A percentile compares a stretch with the other conserved stretches of the same genome.
These are phyloP conservation scores for Ganoderma resinaceum DNA, from an alignment of 1,284 basidiomycete genomes.

Conservation along the genomic window DNA sequence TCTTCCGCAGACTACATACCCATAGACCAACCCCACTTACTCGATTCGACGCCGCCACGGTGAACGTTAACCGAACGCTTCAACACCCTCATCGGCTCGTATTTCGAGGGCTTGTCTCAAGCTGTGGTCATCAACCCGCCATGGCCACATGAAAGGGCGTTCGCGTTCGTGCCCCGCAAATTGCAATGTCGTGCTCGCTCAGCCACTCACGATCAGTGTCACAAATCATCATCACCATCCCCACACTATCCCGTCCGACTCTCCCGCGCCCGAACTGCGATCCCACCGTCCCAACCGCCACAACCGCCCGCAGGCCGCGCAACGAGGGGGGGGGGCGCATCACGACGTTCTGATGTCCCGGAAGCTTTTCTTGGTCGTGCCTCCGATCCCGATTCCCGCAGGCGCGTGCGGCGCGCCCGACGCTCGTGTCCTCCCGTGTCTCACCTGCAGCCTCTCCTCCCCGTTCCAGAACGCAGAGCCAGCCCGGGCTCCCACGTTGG, in stretches of 20 bases:
- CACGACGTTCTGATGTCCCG: not conserved
- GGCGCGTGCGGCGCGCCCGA: not conserved
- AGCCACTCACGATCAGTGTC: too few species aligned
- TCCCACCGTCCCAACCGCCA: not conserved
- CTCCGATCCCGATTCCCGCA: conserved; percentile 2
- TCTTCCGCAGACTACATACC: too few species aligned
- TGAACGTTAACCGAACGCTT: too few species aligned
- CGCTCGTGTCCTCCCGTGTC: not conserved
- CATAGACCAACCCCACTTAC: too few species aligned
- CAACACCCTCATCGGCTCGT: not conserved
- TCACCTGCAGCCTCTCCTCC: not conserved
- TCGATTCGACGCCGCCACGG: too few species aligned
- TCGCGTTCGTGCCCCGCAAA: too few species aligned
- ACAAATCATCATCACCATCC: not conserved
- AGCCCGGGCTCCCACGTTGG: not conserved
- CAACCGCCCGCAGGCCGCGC: not conserved
- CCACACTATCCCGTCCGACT: not conserved
- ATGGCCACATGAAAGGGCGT: too few species aligned
- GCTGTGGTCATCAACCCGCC: not conserved
- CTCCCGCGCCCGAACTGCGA: not conserved
- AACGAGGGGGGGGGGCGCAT: not conserved
- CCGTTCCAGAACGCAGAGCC: not conserved
- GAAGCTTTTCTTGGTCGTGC: not conserved
- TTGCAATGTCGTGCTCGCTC: not conserved
- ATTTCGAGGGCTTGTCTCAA: not conserved